These are phyloP conservation scores for Ulota crispa DNA, from an alignment of 225 moss, liverwort and hornwort species.

Conservation along the genomic window DNA sequence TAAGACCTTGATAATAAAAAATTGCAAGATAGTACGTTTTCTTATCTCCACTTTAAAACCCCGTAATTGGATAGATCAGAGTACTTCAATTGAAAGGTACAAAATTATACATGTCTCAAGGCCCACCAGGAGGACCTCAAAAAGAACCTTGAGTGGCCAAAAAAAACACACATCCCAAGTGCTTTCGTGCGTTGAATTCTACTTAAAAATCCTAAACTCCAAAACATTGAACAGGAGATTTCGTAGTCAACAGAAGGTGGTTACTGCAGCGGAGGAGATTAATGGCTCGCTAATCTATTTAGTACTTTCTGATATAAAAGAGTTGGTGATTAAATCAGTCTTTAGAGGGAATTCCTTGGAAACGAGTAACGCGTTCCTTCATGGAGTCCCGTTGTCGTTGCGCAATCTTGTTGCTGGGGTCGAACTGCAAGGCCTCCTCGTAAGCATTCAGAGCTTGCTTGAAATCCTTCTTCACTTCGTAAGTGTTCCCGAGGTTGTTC, in stretches of 20 bases:
- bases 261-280: not conserved
- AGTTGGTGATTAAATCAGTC: constrained; percentile 21
- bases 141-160: constrained; percentile 18
- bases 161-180: not conserved
- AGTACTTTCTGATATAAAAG: not conserved
- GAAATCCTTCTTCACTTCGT: constrained; percentile 75
- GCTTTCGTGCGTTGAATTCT: constrained; percentile 15
- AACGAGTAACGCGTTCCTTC: constrained; percentile 72
- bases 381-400: constrained; percentile 58
- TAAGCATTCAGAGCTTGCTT: constrained; percentile 69
- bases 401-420: constrained; percentile 85
- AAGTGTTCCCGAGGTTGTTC: constrained; percentile 91
- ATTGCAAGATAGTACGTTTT: no score
- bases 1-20: no score
- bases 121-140: not conserved
- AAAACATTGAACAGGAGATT: not conserved
- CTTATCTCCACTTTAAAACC: no score
- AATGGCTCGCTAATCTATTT: constrained; percentile 16
- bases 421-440: constrained; percentile 88
- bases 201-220: not conserved
- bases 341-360: constrained; percentile 67
- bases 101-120: constrained; percentile 44
- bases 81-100: constrained; percentile 18
- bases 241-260: not conserved
- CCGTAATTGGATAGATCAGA: no score